Evolutionary conservation across 768 basidiomycete species (phyloP).

Genomic region (Naganishia vaughanmartiniae): DNA sequence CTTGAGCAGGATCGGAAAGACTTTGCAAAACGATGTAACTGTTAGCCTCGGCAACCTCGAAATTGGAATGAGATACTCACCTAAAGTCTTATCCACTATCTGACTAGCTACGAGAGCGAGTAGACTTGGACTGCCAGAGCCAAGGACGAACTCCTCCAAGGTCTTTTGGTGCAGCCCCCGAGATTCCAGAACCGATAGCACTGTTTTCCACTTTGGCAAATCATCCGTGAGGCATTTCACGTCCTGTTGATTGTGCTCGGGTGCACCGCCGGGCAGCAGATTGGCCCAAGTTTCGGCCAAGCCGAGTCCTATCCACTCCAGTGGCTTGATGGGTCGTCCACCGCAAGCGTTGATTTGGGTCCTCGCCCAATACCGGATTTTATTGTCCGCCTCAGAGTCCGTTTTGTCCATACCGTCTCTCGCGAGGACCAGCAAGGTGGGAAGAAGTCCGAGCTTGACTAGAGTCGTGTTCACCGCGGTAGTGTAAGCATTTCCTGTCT

Average conservation of each 20-base stretch:
- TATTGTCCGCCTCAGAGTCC: neutral
- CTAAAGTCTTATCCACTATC: conserved; percentile 34
- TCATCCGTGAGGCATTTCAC: conserved; percentile 26
- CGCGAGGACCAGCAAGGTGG: neutral
- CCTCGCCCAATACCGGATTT: conserved; percentile 21
- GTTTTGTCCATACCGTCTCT: neutral
- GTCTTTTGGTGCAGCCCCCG: conserved; percentile 33
- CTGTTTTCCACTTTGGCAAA: conserved; percentile 30
- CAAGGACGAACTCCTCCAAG: conserved; percentile 38
- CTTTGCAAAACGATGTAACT: conserved; percentile 33
- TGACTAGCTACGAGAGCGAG: conserved; percentile 35
- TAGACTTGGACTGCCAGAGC: conserved; percentile 33
- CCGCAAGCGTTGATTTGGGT: conserved; percentile 34
- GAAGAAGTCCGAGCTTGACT: conserved; percentile 16
- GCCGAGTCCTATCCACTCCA: conserved; percentile 41
- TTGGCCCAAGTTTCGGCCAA: conserved; percentile 31
- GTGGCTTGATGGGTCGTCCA: conserved; percentile 36
- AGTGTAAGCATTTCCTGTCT: neutral
- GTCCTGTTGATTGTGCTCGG: conserved; percentile 30
- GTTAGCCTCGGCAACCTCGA: neutral
- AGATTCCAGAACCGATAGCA: conserved; percentile 31
- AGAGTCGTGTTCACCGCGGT: neutral
- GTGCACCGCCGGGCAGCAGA: neutral
- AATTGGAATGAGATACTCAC: conserved; percentile 28
- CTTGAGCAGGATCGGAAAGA: conserved; percentile 51